Evolutionary conservation across 2,329 filamentous ascomycete genomes (phyloP).

Genomic region (Cyphellophora attinorum): DNA sequence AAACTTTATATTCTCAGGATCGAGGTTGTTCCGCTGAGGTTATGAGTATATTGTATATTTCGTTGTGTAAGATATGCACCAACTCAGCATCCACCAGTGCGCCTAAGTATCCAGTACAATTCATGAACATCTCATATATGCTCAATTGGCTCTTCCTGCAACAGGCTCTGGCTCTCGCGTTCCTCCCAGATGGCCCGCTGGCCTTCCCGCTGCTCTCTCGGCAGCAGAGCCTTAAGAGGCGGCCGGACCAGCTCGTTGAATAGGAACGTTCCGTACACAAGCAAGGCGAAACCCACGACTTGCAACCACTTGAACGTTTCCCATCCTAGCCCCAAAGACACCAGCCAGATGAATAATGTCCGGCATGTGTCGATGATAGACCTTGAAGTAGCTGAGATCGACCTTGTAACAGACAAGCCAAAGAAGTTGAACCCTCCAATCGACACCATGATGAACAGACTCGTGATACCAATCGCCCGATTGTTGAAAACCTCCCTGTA

Average conservation of each 20-base stretch:
- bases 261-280: constrained; percentile 93
- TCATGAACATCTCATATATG: too few species aligned
- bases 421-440: constrained; percentile 99
- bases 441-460: constrained; percentile 88
- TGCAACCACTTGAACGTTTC: constrained; percentile 97
- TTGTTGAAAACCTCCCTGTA: constrained; percentile 70
- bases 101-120: too few species aligned
- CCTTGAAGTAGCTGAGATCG: constrained; percentile 81
- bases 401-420: constrained; percentile 82
- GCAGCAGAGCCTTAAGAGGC: constrained; percentile 60
- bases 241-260: constrained; percentile 91
- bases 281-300: constrained; percentile 72
- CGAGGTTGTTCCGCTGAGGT: too few species aligned
- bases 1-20: too few species aligned
- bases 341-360: constrained; percentile 96
- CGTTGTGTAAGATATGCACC: too few species aligned
- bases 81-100: too few species aligned
- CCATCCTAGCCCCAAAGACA: constrained; percentile 87
- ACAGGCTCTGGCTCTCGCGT: constrained; percentile 39
- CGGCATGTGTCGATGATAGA: constrained; percentile 97
- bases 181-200: constrained; percentile 30
- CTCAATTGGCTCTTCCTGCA: constrained; percentile 79
- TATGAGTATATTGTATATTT: too few species aligned
- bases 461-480: constrained; percentile 62
- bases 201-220: constrained; percentile 39